Conservation (phyloP, 2,329 filamentous ascomycete genomes). For the Alternaria arborescens region DNA sequence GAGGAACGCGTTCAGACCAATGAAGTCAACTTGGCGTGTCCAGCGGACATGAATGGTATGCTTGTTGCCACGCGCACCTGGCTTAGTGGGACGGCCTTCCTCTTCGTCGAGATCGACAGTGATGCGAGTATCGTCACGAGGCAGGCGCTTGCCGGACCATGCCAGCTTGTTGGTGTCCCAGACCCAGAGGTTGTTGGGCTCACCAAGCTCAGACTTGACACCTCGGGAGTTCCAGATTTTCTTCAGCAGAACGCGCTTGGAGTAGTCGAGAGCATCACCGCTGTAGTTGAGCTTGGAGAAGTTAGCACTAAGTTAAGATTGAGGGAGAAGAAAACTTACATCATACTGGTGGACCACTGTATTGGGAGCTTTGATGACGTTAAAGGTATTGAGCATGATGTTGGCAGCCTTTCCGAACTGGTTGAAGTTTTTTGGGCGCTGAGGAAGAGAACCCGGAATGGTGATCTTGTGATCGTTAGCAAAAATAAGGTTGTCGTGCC, state of each 20-base stretch:
- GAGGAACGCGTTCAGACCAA: slow-evolving; percentile 72
- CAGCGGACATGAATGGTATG: slow-evolving; percentile 70
- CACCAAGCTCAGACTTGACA: slow-evolving; percentile 64
- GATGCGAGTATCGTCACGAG: slow-evolving; percentile 52
- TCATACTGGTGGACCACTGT: slow-evolving; percentile 83
- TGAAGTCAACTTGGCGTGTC: slow-evolving; percentile 74
- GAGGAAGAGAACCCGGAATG: slow-evolving; percentile 38
- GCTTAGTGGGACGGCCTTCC: slow-evolving; percentile 45
- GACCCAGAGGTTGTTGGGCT: slow-evolving; percentile 65
- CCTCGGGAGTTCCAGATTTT: slow-evolving; percentile 77
- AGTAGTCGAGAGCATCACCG: slow-evolving; percentile 64
- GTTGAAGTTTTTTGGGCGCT: slow-evolving; percentile 50
- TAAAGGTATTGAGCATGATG: slow-evolving; percentile 75
- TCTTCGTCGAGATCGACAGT: slow-evolving; percentile 78
- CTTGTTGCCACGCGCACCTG: slow-evolving; percentile 51
- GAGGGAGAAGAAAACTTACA: slow-evolving; percentile 62
- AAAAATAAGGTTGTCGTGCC: slow-evolving; percentile 36
- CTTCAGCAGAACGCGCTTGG: slow-evolving; percentile 71
- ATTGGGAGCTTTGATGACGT: slow-evolving; percentile 67
- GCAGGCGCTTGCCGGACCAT: slow-evolving; percentile 63
- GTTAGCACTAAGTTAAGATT: slow-evolving; percentile 14
- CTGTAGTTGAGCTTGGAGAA: slow-evolving; percentile 67
- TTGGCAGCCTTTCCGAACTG: slow-evolving; percentile 51
- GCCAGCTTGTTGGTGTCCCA: slow-evolving; percentile 86
- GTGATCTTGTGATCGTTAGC: slow-evolving; percentile 32